These are phyloP conservation scores for Evernia prunastri DNA, from an alignment of 495 filamentous ascomycete species.

Conservation along the genomic window DNA sequence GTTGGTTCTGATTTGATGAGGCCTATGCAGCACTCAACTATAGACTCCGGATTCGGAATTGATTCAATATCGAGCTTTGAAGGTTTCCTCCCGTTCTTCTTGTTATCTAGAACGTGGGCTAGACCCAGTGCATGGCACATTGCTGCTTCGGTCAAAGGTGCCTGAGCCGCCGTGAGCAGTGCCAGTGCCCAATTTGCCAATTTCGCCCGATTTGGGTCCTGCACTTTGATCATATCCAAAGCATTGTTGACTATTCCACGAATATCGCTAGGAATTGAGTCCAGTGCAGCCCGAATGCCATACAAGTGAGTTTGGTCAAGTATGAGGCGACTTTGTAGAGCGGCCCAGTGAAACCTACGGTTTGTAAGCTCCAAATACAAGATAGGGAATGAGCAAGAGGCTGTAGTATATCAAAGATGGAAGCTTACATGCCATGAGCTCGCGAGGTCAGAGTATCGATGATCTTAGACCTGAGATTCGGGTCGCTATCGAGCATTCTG, in stretches of 20 bases:
- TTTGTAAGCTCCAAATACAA: neutral
- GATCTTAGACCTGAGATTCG: neutral
- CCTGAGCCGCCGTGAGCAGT: neutral
- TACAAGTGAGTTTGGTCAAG: neutral
- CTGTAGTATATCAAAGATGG: neutral
- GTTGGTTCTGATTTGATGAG: slow-evolving; percentile 2
- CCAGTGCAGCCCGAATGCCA: neutral
- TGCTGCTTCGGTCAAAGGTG: slow-evolving; percentile 1
- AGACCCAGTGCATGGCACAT: slow-evolving; percentile 7
- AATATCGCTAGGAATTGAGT: neutral
- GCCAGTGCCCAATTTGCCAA: neutral
- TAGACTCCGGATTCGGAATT: neutral
- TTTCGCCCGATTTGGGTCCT: neutral
- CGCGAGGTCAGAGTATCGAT: neutral
- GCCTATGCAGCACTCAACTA: neutral
- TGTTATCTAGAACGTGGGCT: neutral
- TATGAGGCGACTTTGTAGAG: neutral
- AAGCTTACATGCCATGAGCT: slow-evolving; percentile 4
- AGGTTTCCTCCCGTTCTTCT: neutral
- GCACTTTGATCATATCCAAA: neutral
- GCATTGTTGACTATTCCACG: neutral
- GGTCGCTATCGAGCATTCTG: neutral
- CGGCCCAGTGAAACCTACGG: neutral
- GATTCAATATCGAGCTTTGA: neutral
- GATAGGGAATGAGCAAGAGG: neutral